Percentiles rank a stretch among this genome's conserved stretches.
Conservation (phyloP, 148 eudicot genomes). For the Polygonum maritimum region DNA sequence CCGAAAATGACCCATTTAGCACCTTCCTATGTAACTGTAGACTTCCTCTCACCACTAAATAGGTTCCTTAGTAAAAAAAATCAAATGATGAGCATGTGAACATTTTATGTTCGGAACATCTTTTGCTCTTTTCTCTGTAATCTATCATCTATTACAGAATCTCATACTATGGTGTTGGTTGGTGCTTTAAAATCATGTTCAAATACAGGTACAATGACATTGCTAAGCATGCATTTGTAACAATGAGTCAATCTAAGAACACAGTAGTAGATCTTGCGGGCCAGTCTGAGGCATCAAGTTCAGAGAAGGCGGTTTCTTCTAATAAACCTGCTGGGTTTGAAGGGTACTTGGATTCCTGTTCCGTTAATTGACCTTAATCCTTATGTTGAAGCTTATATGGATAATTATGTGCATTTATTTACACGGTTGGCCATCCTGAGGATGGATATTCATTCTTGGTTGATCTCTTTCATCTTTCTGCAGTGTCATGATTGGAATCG, state of each 20-base stretch:
- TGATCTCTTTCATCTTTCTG: constrained; percentile 14
- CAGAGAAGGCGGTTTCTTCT: constrained; percentile 20
- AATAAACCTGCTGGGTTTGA: constrained; percentile 62
- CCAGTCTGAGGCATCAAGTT: constrained; percentile 29
- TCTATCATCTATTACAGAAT: not conserved
- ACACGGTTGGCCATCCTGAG: not conserved
- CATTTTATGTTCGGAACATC: not conserved
- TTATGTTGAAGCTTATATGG: not conserved
- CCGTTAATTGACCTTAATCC: not conserved
- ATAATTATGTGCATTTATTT: not conserved
- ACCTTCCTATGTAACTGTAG: not conserved
- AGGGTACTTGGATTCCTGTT: constrained; percentile 34
- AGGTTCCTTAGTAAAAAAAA: not conserved
- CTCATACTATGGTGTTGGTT: not conserved
- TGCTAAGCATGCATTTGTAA: constrained; percentile 74
- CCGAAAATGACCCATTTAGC: not conserved
- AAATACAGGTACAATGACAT: constrained; percentile 84
- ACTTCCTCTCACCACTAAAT: not conserved
- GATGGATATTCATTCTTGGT: not conserved
- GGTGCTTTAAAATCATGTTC: constrained; percentile 11
- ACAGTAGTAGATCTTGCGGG: constrained; percentile 15
- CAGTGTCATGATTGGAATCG: constrained; percentile 88
- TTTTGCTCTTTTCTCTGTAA: constrained; percentile 1
- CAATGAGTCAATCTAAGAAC: constrained; percentile 39
- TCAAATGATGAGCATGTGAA: not conserved